Base-by-base conservation (phyloP, 2,329 filamentous ascomycete genomes). In the Claviceps fusiformis region DNA sequence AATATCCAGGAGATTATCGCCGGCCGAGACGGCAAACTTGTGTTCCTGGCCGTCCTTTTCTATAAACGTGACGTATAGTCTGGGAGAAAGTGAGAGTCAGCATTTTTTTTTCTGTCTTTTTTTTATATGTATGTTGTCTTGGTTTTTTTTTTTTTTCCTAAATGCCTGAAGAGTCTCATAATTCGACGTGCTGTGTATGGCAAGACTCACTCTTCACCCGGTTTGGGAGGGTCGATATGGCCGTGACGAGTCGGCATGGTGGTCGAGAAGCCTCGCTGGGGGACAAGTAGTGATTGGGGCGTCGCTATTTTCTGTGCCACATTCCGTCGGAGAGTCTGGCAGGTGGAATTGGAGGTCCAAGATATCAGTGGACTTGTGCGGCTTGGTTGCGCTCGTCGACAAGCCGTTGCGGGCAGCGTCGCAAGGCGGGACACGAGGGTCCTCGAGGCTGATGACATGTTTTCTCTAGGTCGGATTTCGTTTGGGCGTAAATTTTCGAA, bases 1-100 rank as follows among this genome's bases (percentile, higher is more conserved):
- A 65, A 98, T 92, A 65, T 97, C 92, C 54, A 98, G 78, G 54
- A 98, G 76, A 70, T 98, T 98, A 71, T 95, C 90, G 52, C 93
- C 93, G 63, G 87, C 83, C 15, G 82, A 76, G 9, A 96, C 92
- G 57, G 86, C 83, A 64, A 96, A 82, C 58, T 85, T 88, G 68
- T 88, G 79, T 61, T 83, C 78, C 35, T 81, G 75, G 52, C 85
- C 85, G 24, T 96, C 90, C 71, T 97, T 96, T 70, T 96, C 91
- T 62, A 97, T 80, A 68, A 97, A 96, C 0, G 91, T 95, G 31
- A 98, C 80, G 66, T 87, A 86, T 56, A 95, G 80, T 69, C 90
- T 95, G 54, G 5, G 44, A 24, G 24, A 29, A 29, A n/a, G 13
- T 10, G 19, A 41, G 5, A 41, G 39, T 41, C 17, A 41, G 39